Evolutionary conservation across 2,329 filamentous ascomycete genomes (phyloP).

Genomic region (Alternaria solani): DNA sequence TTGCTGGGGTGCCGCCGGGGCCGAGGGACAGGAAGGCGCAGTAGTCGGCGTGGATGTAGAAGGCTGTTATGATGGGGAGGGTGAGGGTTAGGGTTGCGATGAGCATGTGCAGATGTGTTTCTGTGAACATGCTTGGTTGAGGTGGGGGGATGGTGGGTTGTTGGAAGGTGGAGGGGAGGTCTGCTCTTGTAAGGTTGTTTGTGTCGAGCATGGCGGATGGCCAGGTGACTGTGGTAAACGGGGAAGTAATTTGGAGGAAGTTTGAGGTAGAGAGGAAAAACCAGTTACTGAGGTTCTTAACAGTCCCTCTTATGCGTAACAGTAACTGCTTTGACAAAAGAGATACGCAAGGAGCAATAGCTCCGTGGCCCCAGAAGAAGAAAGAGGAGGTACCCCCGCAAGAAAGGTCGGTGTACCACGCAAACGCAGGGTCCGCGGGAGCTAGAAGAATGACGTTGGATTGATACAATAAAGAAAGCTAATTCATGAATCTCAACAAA

Average conservation of each 20-base stretch:
- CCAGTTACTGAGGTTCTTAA: too few relatives aligned
- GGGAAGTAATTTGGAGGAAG: not conserved
- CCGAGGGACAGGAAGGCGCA: slow-evolving; percentile 78
- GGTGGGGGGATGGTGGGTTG: not conserved
- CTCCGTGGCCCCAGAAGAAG: slow-evolving; percentile 1
- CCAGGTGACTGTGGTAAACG: not conserved
- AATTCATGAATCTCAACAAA: not conserved
- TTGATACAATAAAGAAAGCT: slow-evolving; percentile 10
- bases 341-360: not conserved
- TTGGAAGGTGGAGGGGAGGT: not conserved
- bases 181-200: slow-evolving; percentile 1
- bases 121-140: slow-evolving; percentile 3
- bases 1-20: slow-evolving; percentile 80
- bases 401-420: slow-evolving; percentile 2
- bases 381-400: not conserved
- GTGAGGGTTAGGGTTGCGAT: slow-evolving; percentile 21
- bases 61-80: slow-evolving; percentile 37
- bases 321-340: not conserved
- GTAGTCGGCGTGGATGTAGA: slow-evolving; percentile 73
- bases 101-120: slow-evolving; percentile 6
- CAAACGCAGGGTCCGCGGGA: slow-evolving; percentile 3
- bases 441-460: slow-evolving; percentile 12
- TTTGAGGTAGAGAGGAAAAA: not conserved
- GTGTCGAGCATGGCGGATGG: not conserved
- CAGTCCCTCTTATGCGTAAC: not conserved